Conservation (phyloP, 2,329 filamentous ascomycete species). For the Phyllosticta capitalensis region DNA sequence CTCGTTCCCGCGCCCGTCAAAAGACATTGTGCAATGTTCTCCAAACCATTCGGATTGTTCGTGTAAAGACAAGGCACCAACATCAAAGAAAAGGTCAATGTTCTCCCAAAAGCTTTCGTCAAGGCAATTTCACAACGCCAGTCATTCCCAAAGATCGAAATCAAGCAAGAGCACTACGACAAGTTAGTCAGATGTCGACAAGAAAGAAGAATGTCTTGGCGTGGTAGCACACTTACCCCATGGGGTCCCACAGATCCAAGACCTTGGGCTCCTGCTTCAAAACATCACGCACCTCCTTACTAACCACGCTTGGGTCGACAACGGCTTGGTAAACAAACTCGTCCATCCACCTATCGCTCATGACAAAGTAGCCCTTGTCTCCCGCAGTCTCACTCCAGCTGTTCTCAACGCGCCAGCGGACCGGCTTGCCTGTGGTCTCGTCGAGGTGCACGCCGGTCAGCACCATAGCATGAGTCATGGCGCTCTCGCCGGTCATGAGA, state of each 20-base stretch:
- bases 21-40: no score
- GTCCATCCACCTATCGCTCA: conserved; percentile 61
- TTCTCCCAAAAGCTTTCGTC: not conserved
- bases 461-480: conserved; percentile 92
- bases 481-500: conserved; percentile 62
- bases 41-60: not conserved
- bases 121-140: not conserved
- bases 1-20: no score
- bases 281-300: conserved; percentile 58
- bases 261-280: conserved; percentile 61
- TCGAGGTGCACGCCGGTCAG: conserved; percentile 75
- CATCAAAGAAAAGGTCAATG: not conserved
- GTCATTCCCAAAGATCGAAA: not conserved
- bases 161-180: conserved; percentile 1
- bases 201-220: no score
- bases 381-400: conserved; percentile 65
- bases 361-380: conserved; percentile 78
- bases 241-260: conserved; percentile 61
- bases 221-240: conserved; percentile 40
- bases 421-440: conserved; percentile 44
- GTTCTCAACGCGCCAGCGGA: conserved; percentile 82
- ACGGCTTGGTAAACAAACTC: conserved; percentile 79
- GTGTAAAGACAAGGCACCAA: not conserved
- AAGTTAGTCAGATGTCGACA: not conserved
- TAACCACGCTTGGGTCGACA: conserved; percentile 55